These are phyloP conservation scores for Aspergillus indologenus DNA, from an alignment of 495 filamentous ascomycete species.

Conservation along the genomic window DNA sequence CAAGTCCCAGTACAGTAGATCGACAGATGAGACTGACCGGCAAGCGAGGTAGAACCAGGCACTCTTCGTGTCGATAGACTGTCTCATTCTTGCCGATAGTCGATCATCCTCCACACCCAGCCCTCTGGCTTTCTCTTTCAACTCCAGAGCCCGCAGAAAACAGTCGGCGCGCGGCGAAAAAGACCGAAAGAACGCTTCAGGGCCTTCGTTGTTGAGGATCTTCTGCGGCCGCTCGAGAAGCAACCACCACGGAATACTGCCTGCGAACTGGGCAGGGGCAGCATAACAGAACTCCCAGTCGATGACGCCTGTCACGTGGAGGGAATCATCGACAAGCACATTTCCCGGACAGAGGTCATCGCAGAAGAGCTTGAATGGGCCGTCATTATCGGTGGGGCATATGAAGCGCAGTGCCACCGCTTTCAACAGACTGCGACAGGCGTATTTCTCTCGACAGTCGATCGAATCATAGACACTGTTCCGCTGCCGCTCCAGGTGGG, in stretches of 20 bases:
- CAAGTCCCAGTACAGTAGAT: slow-evolving; percentile 9
- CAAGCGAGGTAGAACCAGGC: slow-evolving; percentile 10
- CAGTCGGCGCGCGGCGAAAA: not conserved
- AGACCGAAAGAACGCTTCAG: not conserved
- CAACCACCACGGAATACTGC: slow-evolving; percentile 17
- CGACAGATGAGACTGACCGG: not conserved
- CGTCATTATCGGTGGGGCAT: slow-evolving; percentile 13
- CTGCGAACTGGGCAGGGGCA: slow-evolving; percentile 18
- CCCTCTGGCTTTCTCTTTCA: not conserved
- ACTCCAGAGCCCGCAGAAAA: not conserved
- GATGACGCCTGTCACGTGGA: slow-evolving; percentile 16
- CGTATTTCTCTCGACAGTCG: slow-evolving; percentile 40
- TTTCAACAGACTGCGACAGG: slow-evolving; percentile 18
- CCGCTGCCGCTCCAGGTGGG: slow-evolving; percentile 37
- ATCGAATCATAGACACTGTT: slow-evolving; percentile 37
- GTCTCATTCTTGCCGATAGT: slow-evolving; percentile 4
- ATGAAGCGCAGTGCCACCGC: slow-evolving; percentile 20
- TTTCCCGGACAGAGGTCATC: slow-evolving; percentile 31
- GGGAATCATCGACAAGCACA: slow-evolving; percentile 24
- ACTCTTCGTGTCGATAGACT: slow-evolving; percentile 7
- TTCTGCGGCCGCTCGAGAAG: slow-evolving; percentile 13
- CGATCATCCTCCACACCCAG: not conserved
- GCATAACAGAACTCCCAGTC: slow-evolving; percentile 24
- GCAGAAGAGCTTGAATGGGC: slow-evolving; percentile 32
- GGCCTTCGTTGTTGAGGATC: not conserved